Evolutionary conservation across 495 filamentous ascomycete genomes (phyloP), one percentile per base, ranked within the genome.

Genomic region (Hypoxylon intermedium): DNA sequence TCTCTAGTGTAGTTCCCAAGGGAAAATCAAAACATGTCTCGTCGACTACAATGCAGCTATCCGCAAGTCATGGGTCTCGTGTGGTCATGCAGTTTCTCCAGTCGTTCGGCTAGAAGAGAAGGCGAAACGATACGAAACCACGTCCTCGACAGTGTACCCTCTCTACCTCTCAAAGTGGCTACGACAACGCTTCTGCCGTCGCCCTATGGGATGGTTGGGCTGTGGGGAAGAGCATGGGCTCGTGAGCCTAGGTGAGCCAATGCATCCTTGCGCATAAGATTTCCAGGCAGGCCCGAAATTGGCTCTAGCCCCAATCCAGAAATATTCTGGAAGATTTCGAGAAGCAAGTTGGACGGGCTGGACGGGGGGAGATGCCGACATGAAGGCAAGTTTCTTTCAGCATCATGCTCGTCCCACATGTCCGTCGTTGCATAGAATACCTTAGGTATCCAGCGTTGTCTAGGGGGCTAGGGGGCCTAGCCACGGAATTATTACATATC

Each of bases 321-420:
- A 61, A 49, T 28, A 53, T 67, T 67, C 63, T 67, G 53, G 63
- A 61, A 67, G 58, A 58, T 53, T 67, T 67, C 58, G 57, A 67
- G 41, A 67, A 62, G 31, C 55, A 42, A 40, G 19, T 37, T n/a
- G 13, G 40, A 36, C 36, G 57, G 49, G 31, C 18, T 26, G 20
- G 31, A 53, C 50, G 44, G 51, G 44, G 51, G 52, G 46, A 47
- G 30, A 46, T 47, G 52, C 59, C 59, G 52, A 48, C 45, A 49
- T 33, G 20, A 40, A 56, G 28, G 20, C 48, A 19, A 33, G 16
- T 58, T 48, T 53, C 53, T 58, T 37, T 49, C 15, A 16, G 13
- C 46, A 24, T 9, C 16, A 13, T 45, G 21, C 34, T 19, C 18
- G 21, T 36, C 33, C 40, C 9, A 40, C 48, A 9, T 44, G 23